Evolutionary conservation across 106 monocot genomes (phyloP), one percentile per base, ranked within the genome.

Genomic region (Dendrobium nobile): DNA sequence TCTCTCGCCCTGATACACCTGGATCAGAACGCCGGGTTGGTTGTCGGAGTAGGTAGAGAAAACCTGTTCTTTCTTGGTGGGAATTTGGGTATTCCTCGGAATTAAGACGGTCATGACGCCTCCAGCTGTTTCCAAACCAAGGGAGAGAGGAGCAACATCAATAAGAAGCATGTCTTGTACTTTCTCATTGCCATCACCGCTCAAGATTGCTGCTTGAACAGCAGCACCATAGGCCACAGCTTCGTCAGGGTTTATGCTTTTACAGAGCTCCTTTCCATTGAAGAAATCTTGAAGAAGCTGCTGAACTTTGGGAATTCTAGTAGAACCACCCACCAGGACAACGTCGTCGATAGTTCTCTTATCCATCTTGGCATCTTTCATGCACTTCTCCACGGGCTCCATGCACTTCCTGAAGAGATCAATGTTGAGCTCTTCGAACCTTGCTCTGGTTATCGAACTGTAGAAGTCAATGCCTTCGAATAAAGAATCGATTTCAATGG

Each of bases 181-280:
- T 75, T 82, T 88, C 82, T 88, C 87, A 44, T 87, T 87, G 47
- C 87, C 87, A 54, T 87, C 87, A 16, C 84, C 78, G 41, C 87
- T 87, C 27, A 87, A 67, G 26, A 84, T 88, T 11, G 87, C 84
- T 78, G 87, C 87, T 17, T 79, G 88, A 54, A 88, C 84, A 27
- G 88, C 81, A 58, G 88, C 88, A 33, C 88, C 88, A 24, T 85
- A 85, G 16, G 84, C 88, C 82, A 37, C 37, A 11, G 88, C 88
- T 20, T 88, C 88, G 56, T 88, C 88, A 18, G 84, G 79, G 76
- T 91, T 91, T 56, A 91, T 89, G 89, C 89, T 91, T 82, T 87
- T 89, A 85, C 91, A 91, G 54, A 91, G 83, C 77, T 91, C 89
- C 81, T 91, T 91, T 13, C 91, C 89, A 72, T 91, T 91, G 84